A percentile compares a stretch with the other conserved stretches of the same genome.
These are phyloP conservation scores for Aspergillus pseudotamarii DNA, from an alignment of 2,329 filamentous ascomycete genomes.

Conservation along the genomic window DNA sequence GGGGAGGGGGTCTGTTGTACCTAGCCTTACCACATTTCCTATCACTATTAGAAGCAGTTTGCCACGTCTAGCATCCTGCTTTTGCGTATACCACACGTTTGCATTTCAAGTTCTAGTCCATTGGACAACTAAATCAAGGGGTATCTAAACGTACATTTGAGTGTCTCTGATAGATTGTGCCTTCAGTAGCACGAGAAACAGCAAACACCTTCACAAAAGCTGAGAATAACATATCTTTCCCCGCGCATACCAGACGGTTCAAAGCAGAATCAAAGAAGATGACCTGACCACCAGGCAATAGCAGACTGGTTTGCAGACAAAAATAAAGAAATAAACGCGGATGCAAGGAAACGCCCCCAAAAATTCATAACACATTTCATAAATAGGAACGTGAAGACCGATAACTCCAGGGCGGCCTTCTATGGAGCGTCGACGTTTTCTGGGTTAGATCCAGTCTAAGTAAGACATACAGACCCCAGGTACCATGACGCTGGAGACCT, in stretches of 20 bases:
- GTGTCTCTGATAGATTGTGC: constrained; percentile 5
- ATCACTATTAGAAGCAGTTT: too few relatives aligned
- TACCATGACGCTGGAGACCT: neutral
- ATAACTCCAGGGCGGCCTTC: neutral
- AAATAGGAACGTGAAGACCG: constrained; percentile 9
- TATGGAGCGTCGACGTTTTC: neutral
- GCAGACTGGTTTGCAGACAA: neutral
- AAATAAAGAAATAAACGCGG: constrained; percentile 7
- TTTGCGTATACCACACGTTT: neutral
- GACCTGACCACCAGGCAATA: neutral
- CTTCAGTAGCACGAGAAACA: neutral
- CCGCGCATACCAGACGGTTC: neutral
- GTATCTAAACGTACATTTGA: constrained; percentile 39
- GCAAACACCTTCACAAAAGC: neutral
- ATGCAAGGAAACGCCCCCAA: constrained; percentile 5
- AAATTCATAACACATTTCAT: constrained; percentile 1
- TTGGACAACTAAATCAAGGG: constrained; percentile 23
- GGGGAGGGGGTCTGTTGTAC: too few relatives aligned
- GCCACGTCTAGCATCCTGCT: too few relatives aligned
- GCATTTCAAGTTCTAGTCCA: neutral
- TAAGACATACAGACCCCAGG: neutral
- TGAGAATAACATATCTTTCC: neutral
- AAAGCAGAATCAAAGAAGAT: neutral
- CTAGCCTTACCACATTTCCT: too few relatives aligned
- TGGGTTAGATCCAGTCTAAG: neutral